A percentile compares a stretch with the other conserved stretches of the same genome.
Conservation (phyloP, 805 yeast species). For the Barnettozyma salicaria region DNA sequence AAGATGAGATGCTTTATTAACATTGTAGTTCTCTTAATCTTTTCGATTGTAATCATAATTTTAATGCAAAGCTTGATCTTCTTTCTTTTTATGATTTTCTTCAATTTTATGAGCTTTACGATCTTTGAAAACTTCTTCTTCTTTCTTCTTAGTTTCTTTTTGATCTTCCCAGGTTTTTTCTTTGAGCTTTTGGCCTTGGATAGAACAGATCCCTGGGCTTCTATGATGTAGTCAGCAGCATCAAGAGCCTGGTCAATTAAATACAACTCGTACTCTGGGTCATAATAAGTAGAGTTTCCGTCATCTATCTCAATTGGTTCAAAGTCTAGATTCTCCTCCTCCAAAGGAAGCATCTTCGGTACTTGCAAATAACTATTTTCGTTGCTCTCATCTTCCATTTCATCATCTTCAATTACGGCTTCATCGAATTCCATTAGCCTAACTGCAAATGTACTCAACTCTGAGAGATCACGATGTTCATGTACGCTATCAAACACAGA, state of each 20-base stretch:
- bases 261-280: not conserved
- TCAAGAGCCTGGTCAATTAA: not conserved
- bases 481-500: constrained; percentile 2
- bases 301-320: not conserved
- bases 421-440: constrained; percentile 1
- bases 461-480: constrained; percentile 3
- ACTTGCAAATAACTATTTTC: too few relatives aligned
- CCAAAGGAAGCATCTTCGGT: not conserved
- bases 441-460: not conserved
- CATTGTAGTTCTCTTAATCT: constrained; percentile 15
- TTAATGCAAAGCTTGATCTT: constrained; percentile 15
- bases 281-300: not conserved
- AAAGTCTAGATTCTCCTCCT: constrained; percentile 3
- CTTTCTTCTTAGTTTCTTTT: constrained; percentile 15
- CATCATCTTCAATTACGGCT: constrained; percentile 11
- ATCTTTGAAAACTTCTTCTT: constrained; percentile 14
- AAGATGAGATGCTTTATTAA: constrained; percentile 14
- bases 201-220: not conserved
- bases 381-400: constrained; percentile 9
- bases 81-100: constrained; percentile 13
- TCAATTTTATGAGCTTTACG: constrained; percentile 20
- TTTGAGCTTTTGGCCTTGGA: not conserved
- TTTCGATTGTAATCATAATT: constrained; percentile 20
- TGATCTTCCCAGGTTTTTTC: constrained; percentile 1
- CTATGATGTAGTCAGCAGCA: not conserved